These are phyloP conservation scores for Leccinum fibrillosum DNA, from an alignment of 768 basidiomycete species.

Conservation along the genomic window DNA sequence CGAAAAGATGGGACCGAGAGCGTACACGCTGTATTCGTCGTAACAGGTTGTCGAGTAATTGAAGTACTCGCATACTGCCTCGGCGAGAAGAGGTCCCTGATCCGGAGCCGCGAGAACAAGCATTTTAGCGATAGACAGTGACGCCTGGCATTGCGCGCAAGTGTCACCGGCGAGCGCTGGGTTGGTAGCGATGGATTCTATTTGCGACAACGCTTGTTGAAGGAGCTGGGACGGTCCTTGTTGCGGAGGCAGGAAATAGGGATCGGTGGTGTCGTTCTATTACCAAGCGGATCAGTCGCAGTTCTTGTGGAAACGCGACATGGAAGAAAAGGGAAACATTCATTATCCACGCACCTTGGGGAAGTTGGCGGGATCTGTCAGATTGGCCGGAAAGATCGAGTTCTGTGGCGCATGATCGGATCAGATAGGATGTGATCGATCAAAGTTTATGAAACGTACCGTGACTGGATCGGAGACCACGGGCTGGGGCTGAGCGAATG, in stretches of 20 bases:
- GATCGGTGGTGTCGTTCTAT: constrained; percentile 44
- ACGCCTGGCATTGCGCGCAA: constrained; percentile 40
- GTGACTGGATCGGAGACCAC: constrained; percentile 66
- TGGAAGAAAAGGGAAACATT: not conserved
- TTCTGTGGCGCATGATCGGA: constrained; percentile 34
- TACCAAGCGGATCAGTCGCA: not conserved
- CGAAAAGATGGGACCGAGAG: constrained; percentile 43
- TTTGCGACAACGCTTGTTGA: constrained; percentile 36
- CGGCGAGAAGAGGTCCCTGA: constrained; percentile 38
- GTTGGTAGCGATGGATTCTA: constrained; percentile 37
- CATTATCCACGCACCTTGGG: constrained; percentile 35
- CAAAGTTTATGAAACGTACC: constrained; percentile 34
- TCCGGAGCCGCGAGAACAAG: constrained; percentile 41
- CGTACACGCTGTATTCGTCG: constrained; percentile 30
- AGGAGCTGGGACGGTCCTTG: constrained; percentile 35
- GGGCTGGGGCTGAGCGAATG: constrained; percentile 66
- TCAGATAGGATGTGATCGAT: not conserved
- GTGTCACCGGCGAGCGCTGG: constrained; percentile 34
- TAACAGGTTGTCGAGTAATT: constrained; percentile 36
- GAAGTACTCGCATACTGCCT: constrained; percentile 43
- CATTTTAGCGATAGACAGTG: constrained; percentile 40
- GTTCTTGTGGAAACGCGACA: not conserved
- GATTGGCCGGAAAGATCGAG: constrained; percentile 49
- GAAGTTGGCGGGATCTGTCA: constrained; percentile 63
- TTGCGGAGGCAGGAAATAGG: constrained; percentile 40